Evolutionary conservation across 1,139 yeast species (phyloP).

Genomic region (Suhomyces choctaworum): DNA sequence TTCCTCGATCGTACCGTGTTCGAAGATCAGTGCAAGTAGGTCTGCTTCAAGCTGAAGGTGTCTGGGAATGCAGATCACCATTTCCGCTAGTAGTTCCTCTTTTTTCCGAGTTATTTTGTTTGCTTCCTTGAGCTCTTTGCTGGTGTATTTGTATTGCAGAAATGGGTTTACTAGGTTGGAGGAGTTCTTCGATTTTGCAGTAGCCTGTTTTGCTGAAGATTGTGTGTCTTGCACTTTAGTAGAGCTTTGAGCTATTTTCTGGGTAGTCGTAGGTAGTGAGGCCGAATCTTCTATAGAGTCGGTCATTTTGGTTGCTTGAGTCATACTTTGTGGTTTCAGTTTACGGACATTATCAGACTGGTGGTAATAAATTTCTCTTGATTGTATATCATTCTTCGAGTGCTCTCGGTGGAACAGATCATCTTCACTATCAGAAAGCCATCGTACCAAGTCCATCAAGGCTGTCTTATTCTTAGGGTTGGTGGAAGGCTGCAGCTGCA

Average conservation of each 20-base stretch:
- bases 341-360: too few relatives aligned
- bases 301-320: too few relatives aligned
- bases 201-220: not conserved
- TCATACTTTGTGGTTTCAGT: too few relatives aligned
- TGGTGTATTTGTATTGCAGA: slow-evolving; percentile 17
- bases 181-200: slow-evolving; percentile 1
- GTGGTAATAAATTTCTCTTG: too few relatives aligned
- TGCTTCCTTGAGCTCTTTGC: slow-evolving; percentile 45
- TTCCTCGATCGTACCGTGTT: slow-evolving; percentile 15
- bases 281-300: too few relatives aligned
- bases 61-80: slow-evolving; percentile 41
- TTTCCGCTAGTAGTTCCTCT: slow-evolving; percentile 51
- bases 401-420: slow-evolving; percentile 9
- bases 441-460: slow-evolving; percentile 24
- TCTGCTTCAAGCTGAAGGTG: slow-evolving; percentile 16
- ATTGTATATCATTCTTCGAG: too few relatives aligned
- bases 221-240: too few relatives aligned
- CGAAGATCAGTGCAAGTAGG: slow-evolving; percentile 15
- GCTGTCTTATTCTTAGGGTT: slow-evolving; percentile 1
- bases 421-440: slow-evolving; percentile 31
- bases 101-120: slow-evolving; percentile 51
- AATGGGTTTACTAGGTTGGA: slow-evolving; percentile 2
- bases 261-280: too few relatives aligned
- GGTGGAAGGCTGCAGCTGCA: slow-evolving; percentile 9
- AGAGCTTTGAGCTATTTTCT: too few relatives aligned